Conservation (phyloP, 2,329 filamentous ascomycete species). For the Cladosporium sp. region DNA sequence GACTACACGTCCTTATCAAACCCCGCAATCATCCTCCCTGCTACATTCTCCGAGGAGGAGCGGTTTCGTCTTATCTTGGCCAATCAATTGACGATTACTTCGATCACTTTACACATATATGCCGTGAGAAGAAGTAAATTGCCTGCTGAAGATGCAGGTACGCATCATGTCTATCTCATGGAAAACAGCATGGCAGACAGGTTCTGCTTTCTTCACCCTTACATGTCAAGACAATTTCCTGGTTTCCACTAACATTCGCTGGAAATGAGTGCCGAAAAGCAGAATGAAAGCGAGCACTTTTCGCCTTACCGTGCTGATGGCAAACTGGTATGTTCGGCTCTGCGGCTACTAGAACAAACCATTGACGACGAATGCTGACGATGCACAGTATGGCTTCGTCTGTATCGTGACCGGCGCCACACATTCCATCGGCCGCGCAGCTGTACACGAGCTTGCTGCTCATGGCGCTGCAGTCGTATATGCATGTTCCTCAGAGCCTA, state of each 20-base stretch:
- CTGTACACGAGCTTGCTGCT: slow-evolving; percentile 57
- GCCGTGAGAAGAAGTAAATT: neutral
- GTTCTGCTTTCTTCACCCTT: neutral
- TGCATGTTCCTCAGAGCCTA: slow-evolving; percentile 44
- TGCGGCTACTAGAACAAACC: too few relatives aligned
- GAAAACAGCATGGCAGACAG: neutral
- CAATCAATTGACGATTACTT: neutral
- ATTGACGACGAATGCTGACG: neutral
- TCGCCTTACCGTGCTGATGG: slow-evolving; percentile 56
- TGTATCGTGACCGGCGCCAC: slow-evolving; percentile 61
- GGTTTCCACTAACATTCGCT: too few relatives aligned
- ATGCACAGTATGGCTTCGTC: slow-evolving; percentile 54
- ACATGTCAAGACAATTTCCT: neutral
- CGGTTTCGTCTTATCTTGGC: neutral
- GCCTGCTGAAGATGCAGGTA: neutral
- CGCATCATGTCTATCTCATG: neutral
- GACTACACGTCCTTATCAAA: too few relatives aligned
- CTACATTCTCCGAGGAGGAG: neutral
- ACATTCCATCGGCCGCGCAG: slow-evolving; percentile 57
- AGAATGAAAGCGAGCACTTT: slow-evolving; percentile 41
- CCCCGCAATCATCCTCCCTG: too few relatives aligned
- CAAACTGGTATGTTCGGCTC: slow-evolving; percentile 38
- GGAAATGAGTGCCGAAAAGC: neutral
- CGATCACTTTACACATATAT: neutral
- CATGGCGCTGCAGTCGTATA: slow-evolving; percentile 64